Percentiles rank a stretch among this genome's conserved stretches.
These are phyloP conservation scores for Lactifluus rugatus DNA, from an alignment of 768 basidiomycete species.

Conservation along the genomic window DNA sequence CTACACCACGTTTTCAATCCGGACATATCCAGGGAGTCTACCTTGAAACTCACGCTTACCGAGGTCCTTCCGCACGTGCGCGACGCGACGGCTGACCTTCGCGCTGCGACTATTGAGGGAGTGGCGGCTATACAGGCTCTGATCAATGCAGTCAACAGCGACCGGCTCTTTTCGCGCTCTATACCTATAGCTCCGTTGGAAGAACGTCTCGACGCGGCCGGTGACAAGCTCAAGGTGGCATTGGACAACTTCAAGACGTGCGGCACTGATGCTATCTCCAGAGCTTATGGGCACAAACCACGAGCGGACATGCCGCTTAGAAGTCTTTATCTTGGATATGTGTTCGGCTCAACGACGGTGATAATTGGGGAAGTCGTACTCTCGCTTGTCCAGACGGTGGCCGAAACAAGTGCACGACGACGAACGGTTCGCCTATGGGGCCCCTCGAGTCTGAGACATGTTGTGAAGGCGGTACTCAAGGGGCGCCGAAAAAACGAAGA, in stretches of 20 bases:
- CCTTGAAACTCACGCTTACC: conserved; percentile 25
- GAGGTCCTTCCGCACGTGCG: conserved; percentile 31
- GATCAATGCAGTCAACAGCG: conserved; percentile 28
- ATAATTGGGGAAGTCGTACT: conserved; percentile 31
- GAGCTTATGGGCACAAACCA: conserved; percentile 13
- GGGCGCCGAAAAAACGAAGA: conserved; percentile 21
- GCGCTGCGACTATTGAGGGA: conserved; percentile 25
- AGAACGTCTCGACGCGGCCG: conserved; percentile 22
- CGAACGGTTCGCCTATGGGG: conserved; percentile 37
- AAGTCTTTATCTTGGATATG: conserved; percentile 42
- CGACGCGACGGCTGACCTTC: conserved; percentile 29
- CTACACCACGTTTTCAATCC: conserved; percentile 27
- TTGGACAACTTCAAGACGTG: conserved; percentile 27
- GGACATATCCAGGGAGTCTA: conserved; percentile 24
- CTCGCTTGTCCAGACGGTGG: conserved; percentile 29
- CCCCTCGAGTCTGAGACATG: conserved; percentile 35
- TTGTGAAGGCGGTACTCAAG: conserved; percentile 25
- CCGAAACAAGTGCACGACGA: conserved; percentile 31
- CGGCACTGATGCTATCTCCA: conserved; percentile 28
- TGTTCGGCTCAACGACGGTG: conserved; percentile 38
- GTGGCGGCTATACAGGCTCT: conserved; percentile 24
- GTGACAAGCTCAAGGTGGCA: conserved; percentile 22
- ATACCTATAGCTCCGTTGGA: conserved; percentile 17
- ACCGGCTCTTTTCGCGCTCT: conserved; percentile 24
- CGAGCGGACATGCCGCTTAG: conserved; percentile 24